phyloP scores from a whole-genome alignment of 805 yeast genomes.

The Metschnikowia vanudenii region DNA sequence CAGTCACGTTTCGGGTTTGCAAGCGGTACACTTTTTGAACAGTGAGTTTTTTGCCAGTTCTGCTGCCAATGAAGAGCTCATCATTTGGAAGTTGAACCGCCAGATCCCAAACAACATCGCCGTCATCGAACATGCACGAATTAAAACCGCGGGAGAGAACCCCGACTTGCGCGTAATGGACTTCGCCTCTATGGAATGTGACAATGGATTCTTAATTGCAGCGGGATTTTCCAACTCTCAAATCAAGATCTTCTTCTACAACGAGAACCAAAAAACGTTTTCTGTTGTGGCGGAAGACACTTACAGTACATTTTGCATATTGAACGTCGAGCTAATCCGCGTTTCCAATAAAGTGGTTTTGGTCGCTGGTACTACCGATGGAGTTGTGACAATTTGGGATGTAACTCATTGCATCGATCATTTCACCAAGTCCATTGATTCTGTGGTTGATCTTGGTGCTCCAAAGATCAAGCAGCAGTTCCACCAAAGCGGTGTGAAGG shows the following conservation, averaged over 20 bases:
- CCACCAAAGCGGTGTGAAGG: conserved; percentile 86
- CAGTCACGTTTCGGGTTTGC: conserved; percentile 87
- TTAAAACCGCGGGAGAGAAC: conserved; percentile 53
- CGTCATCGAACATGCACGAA: conserved; percentile 47
- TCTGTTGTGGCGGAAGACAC: conserved; percentile 43
- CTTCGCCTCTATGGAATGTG: conserved; percentile 48
- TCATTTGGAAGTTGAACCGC: conserved; percentile 65
- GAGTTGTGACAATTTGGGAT: conserved; percentile 65
- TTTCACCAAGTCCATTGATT: neutral
- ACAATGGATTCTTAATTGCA: conserved; percentile 51
- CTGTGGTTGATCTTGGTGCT: conserved; percentile 20
- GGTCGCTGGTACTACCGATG: conserved; percentile 75
- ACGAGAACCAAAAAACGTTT: conserved; percentile 38
- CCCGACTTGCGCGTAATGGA: conserved; percentile 94
- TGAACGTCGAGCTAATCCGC: conserved; percentile 53
- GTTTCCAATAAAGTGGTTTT: conserved; percentile 31
- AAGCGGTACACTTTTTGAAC: conserved; percentile 62
- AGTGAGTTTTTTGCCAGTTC: conserved; percentile 47
- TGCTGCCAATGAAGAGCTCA: conserved; percentile 87
- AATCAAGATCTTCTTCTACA: conserved; percentile 62
- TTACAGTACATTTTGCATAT: conserved; percentile 75
- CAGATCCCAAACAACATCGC: conserved; percentile 39
- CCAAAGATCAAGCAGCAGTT: conserved; percentile 46
- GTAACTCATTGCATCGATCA: conserved; percentile 27
- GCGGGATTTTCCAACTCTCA: conserved; percentile 86